Evolutionary conservation across 2,329 filamentous ascomycete species (phyloP).

Genomic region (Lachnellula willkommii): DNA sequence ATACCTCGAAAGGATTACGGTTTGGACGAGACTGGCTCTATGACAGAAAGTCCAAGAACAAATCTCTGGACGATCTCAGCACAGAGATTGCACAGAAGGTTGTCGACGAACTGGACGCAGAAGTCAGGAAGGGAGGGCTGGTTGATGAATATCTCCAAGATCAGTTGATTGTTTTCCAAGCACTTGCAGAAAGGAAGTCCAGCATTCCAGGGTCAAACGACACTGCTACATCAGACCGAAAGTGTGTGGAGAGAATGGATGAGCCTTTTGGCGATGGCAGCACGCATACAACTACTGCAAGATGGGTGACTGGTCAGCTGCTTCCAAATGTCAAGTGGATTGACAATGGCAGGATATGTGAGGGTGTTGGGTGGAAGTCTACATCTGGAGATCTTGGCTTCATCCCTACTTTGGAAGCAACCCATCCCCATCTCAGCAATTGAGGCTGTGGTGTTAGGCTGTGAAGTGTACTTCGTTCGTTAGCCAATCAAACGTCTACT

Average conservation of each 20-base stretch:
- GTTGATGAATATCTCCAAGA: slow-evolving; percentile 57
- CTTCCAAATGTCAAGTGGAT: slow-evolving; percentile 46
- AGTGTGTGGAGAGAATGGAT: slow-evolving; percentile 40
- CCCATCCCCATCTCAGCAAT: background rate
- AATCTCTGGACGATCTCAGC: slow-evolving; percentile 27
- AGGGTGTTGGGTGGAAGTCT: slow-evolving; percentile 38
- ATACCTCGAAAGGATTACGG: slow-evolving; percentile 40
- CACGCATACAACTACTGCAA: slow-evolving; percentile 52
- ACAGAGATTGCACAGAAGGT: slow-evolving; percentile 42
- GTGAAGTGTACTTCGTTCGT: background rate
- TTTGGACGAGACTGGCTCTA: slow-evolving; percentile 47
- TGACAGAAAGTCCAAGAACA: slow-evolving; percentile 35
- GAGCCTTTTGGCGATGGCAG: slow-evolving; percentile 53
- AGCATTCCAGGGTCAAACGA: slow-evolving; percentile 19
- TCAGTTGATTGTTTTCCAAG: slow-evolving; percentile 56
- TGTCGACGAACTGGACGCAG: slow-evolving; percentile 40
- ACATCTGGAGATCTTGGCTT: background rate
- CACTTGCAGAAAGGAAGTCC: slow-evolving; percentile 48
- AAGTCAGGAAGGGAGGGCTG: slow-evolving; percentile 41
- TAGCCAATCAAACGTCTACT: background rate
- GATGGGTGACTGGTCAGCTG: slow-evolving; percentile 52
- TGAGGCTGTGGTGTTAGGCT: background rate
- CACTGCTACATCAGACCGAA: slow-evolving; percentile 15
- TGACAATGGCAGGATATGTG: slow-evolving; percentile 45
- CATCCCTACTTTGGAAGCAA: background rate